Base-by-base conservation (phyloP, 2,329 filamentous ascomycete species). In the Fusarium sterilihyphosum region DNA sequence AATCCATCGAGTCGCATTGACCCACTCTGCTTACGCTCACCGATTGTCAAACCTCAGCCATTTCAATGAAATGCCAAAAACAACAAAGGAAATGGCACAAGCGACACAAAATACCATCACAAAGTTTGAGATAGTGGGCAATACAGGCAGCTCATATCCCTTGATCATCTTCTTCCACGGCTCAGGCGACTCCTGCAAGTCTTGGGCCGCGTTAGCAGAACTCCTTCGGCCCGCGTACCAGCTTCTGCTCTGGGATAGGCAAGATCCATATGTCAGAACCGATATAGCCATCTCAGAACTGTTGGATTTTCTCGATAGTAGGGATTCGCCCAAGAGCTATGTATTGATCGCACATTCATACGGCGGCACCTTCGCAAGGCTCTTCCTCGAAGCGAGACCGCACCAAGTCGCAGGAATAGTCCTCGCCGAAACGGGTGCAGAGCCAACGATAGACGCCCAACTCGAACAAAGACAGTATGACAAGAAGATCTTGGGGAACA, bases 361-460 rank as follows among this genome's bases (percentile, higher is more conserved):
- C 6, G 75, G 75, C 1, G 75, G 75, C 16, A 75, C 67, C 3
- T 75, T 77, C 24, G 70, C 67, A 7, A 59, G 73, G 18, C 44
- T 67, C 2, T 77, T 73, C 31, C 62, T 77, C 2, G 71, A 77
- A 18, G 57, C 53, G 13, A 63, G 61, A 20, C 65, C 52, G 14
- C 24, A 57, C 6, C 50, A 73, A 14, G 65, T 77, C 8, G 73
- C 69, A 2, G 75, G 75, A 11, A 67, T 77, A 63, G 66, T 77
- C 5, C 73, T 77, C 9, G 75, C 64, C 4, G 75, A 77, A 24
- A 77, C 75, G 2, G 75, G 75, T 9, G 75, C 77, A 24, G 75
- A 77, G 37, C 74, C 75, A 12, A 72, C 47, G 17, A 52, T 73
- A 50, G 71, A 64, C 12, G 20, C 60, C 1, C 12, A 26, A 50